Evolutionary conservation across 306 rosid species (phyloP).

Genomic region (Dryas alaskensis): DNA sequence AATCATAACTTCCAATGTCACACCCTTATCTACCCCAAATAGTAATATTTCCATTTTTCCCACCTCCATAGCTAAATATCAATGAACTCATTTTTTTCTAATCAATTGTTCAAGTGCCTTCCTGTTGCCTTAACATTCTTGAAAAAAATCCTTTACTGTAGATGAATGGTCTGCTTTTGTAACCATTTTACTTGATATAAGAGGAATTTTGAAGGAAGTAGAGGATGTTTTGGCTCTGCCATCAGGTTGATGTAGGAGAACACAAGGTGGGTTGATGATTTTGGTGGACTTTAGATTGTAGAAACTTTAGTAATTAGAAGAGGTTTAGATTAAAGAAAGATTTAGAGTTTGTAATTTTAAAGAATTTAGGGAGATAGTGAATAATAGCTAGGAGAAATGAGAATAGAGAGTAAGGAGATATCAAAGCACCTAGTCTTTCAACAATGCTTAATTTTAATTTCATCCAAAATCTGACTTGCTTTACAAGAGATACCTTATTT

Average conservation of each 20-base stretch:
- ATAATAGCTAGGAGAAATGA: background rate
- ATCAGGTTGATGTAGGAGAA: background rate
- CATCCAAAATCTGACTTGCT: background rate
- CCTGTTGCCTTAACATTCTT: background rate
- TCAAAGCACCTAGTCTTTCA: background rate
- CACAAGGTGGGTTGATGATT: background rate
- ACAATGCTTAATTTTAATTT: background rate
- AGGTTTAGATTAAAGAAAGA: background rate
- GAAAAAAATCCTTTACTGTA: background rate
- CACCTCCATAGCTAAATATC: background rate
- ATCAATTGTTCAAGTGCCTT: background rate
- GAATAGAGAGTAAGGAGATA: background rate
- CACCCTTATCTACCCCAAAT: background rate
- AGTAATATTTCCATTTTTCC: constrained; percentile 1
- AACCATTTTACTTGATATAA: background rate
- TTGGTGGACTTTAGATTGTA: background rate
- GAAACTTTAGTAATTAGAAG: background rate
- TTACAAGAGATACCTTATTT: background rate
- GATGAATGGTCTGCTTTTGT: background rate
- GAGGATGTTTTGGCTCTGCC: background rate
- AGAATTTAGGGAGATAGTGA: background rate
- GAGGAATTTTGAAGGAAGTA: background rate
- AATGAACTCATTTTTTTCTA: background rate
- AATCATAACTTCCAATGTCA: background rate
- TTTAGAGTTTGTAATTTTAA: background rate